Base-by-base conservation (phyloP, 2,329 filamentous ascomycete genomes). In the Macrophomina pseudophaseolina region DNA sequence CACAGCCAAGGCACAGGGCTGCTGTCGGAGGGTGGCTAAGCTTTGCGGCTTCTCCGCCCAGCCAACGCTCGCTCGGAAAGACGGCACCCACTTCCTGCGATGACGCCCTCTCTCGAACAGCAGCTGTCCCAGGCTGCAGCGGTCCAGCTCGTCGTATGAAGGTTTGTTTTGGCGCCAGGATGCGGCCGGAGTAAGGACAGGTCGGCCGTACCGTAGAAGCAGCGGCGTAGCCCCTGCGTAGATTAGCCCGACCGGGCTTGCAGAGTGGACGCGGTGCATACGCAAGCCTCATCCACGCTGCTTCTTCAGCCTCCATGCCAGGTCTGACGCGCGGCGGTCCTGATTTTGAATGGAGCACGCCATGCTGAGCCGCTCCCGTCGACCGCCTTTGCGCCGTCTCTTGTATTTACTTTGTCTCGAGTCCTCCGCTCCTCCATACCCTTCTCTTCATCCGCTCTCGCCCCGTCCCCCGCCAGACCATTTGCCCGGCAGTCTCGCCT, bases 281-380 rank as follows among this genome's bases (percentile, higher is more conserved):
- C 58, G 58, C 58, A 62, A 62, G 58, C 58, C 46, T 54, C 32
- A 40, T 14, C 52, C 49, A 32, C 23, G 49, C 28, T 52, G 49
- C 49, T 33, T 42, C 40, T 38, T 35, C 56, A 48, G 56, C 56
- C 40, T 59, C n/a, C 56, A 59, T 46, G 28, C 56, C 56, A 46
- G 23, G 28, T 16, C 30, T 49, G 58, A 62, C 58, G 58, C 58
- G 58, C 58, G 58, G 58, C 58, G 58, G 44, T 14, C 16, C 52
- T 40, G 14, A 23, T 11, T n/a, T 44, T 44, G 42, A 44, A 38
- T 14, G 58, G 42, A 28, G 42, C 58, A 62, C 58, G 58, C 58
- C 58, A 49, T 49, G 58, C 40, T 62, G 58, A 62, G 58, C 58
- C 58, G 58, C 58, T n/a, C 30, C 9, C 44, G 58, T 32, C 16